Evolutionary conservation across 2,329 filamentous ascomycete genomes (phyloP), one percentile per base, ranked within the genome.

Genomic region (Hypoxylon sp.): DNA sequence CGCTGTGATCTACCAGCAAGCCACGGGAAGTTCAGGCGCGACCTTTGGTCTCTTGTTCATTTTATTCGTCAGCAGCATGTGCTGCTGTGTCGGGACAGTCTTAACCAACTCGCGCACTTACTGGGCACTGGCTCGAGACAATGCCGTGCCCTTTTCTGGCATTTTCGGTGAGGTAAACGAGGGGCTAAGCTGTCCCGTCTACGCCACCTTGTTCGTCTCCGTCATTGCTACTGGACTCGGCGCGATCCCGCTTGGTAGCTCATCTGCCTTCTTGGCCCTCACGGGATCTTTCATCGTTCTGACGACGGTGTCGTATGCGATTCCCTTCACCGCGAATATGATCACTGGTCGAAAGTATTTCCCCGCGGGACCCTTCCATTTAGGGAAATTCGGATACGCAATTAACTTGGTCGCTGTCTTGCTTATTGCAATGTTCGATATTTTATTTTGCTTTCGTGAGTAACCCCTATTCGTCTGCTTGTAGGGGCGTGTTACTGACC

Each of bases 401-500:
- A 62, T 84, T 60, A 84, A 84, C 58, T 47, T 68, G 7, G 55
- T 77, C 3, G 72, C 79, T 5, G 78, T 81, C 11, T 60, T 77
- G 29, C 78, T 83, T 43, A 83, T 84, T 45, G 62, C 75, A 1
- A 69, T 81, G 13, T 84, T 84, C 58, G 73, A 80, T 43, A 70
- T 82, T n/a, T 78, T 85, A 50, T 85, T 80, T 68, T 83, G 80
- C 63, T 84, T 85, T 70, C 81, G 76, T 79, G 61, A 72, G 76
- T 71, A 13, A 16, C 36, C 13, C 8, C 15, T 6, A 16, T 27
- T 13, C 31, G 2, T 34, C 3, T 19, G 15, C 13, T 5, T 15
- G 6, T 21, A n/a, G 21, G 46, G 13, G 44, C 31, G 21, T 40
- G 26, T 25, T 27, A 12, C 37, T 54, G 11, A 60, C 37, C 29